Percentiles rank a stretch among this genome's conserved stretches.
Conservation (phyloP, 169 alveolate genomes). For the Neospora caninum region DNA sequence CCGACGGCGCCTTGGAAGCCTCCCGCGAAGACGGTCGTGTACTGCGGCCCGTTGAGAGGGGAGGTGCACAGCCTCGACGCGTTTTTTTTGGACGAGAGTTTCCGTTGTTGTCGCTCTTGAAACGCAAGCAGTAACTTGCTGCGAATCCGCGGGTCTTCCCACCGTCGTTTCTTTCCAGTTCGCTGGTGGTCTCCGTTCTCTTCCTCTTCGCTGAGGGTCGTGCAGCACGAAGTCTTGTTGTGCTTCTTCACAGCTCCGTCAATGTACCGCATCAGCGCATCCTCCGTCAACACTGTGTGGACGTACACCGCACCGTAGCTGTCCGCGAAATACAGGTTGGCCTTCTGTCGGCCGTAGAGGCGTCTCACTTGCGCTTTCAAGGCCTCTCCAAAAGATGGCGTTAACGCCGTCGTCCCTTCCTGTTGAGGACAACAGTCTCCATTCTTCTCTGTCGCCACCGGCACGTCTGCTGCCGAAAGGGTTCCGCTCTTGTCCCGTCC, state of each 20-base stretch:
- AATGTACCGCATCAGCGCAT: slow-evolving; percentile 47
- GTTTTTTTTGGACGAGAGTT: slow-evolving; percentile 44
- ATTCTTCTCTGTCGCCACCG: neutral
- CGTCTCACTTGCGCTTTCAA: neutral
- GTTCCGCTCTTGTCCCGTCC: neutral
- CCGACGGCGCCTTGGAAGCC: slow-evolving; percentile 64
- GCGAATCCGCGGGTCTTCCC: neutral
- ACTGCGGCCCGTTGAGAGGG: slow-evolving; percentile 54
- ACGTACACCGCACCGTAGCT: slow-evolving; percentile 57
- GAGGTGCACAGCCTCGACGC: slow-evolving; percentile 39
- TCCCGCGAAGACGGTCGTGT: slow-evolving; percentile 28
- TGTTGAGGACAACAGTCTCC: neutral
- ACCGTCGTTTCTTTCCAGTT: neutral
- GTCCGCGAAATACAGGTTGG: slow-evolving; percentile 46
- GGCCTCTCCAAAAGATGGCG: neutral
- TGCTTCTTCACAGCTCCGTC: neutral
- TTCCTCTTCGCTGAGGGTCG: slow-evolving; percentile 31
- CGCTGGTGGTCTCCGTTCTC: neutral
- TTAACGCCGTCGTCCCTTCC: neutral
- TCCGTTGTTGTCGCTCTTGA: slow-evolving; percentile 27
- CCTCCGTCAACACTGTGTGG: slow-evolving; percentile 45
- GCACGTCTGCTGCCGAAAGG: neutral
- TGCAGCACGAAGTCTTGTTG: slow-evolving; percentile 31
- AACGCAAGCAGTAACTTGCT: slow-evolving; percentile 38
- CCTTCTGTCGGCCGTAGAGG: neutral